A percentile compares a stretch with the other conserved stretches of the same genome.
phyloP scores from a whole-genome alignment of 2,329 filamentous ascomycete genomes.

The Leptographium radiaticola region DNA sequence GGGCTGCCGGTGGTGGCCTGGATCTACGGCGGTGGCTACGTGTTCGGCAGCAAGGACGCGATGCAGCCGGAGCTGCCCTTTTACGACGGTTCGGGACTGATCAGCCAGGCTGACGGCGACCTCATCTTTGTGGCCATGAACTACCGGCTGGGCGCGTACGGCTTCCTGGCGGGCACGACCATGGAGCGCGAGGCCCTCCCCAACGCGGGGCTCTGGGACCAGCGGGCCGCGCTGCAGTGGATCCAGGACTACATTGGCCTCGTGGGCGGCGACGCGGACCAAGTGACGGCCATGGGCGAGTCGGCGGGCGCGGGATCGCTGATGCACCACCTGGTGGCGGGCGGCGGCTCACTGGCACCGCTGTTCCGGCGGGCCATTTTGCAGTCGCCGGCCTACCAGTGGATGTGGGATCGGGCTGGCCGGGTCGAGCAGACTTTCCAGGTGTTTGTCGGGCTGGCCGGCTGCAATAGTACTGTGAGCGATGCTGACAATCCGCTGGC shows the following conservation, averaged over 20 bases:
- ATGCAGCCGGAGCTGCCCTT: conserved; percentile 20
- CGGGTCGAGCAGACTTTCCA: conserved; percentile 18
- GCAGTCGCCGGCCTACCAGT: conserved; percentile 22
- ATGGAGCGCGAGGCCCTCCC: conserved; percentile 28
- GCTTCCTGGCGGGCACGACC: conserved; percentile 30
- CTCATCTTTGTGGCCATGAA: conserved; percentile 34
- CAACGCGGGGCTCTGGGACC: conserved; percentile 30
- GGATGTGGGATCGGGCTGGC: conserved; percentile 20
- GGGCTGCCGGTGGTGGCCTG: conserved; percentile 31
- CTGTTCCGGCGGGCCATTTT: conserved; percentile 24
- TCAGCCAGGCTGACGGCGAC: conserved; percentile 21
- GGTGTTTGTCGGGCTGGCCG: conserved; percentile 19
- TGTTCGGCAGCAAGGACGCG: conserved; percentile 26
- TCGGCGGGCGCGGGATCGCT: conserved; percentile 37
- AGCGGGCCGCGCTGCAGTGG: conserved; percentile 33
- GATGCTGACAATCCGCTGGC: conserved; percentile 11
- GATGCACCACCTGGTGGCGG: conserved; percentile 33
- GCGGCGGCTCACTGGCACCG: conserved; percentile 28
- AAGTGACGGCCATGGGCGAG: conserved; percentile 36
- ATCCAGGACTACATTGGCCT: conserved; percentile 30
- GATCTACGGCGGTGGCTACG: conserved; percentile 32
- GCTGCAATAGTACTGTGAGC: conserved; percentile 13
- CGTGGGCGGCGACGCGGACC: conserved; percentile 31
- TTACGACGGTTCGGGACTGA: conserved; percentile 24
- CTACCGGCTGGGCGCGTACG: conserved; percentile 34